Evolutionary conservation across 164 flowering plant genomes (phyloP), one percentile per base, ranked within the genome.

Genomic region (Chimonanthus salicifolius): DNA sequence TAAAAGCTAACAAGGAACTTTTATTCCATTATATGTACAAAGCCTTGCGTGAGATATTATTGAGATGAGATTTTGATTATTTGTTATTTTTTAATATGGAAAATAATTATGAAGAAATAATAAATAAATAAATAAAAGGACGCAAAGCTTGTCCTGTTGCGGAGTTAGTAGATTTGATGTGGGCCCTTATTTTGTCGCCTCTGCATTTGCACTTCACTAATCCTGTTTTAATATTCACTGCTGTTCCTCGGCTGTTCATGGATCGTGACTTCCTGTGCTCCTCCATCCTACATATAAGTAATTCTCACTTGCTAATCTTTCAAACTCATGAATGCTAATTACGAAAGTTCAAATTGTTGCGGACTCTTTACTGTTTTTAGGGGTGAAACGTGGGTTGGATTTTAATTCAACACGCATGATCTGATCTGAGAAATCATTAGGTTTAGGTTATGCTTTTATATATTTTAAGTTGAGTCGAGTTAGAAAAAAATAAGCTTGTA

Each of bases 161-260:
- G 49, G n/a, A 16, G 49, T 66, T 66, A 20, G 69, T 49, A 66
- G 69, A 66, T 66, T 66, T 66, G 69, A 66, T 46, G 6, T 6
- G 44, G 66, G 66, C n/a, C 49, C 47, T 45, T 54, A 6, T 48
- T 68, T 18, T 7, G 13, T 20, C 54, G 10, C 8, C 20, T 18
- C 21, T 68, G 54, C 33, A 6, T 68, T 16, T 47, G 2, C 44
- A 2, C 44, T 10, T 44, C 46, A 44, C 43, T 66, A 6, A 44
- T 46, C 45, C n/a, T 66, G 15, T 45, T 13, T 7, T 66, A 10
- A 33, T 66, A 66, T 4, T 66, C 16, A 20, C 1, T 2, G 1
- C 16, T 51, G 2, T 65, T 13, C 48, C 15, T 46, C 47, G 7
- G 5, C 48, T 10, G 2, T n/a, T 66, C 33, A 33, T 33, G 2